A percentile compares a stretch with the other conserved stretches of the same genome.
phyloP scores from a whole-genome alignment of 495 filamentous ascomycete genomes.

The Penicillium odoratum region DNA sequence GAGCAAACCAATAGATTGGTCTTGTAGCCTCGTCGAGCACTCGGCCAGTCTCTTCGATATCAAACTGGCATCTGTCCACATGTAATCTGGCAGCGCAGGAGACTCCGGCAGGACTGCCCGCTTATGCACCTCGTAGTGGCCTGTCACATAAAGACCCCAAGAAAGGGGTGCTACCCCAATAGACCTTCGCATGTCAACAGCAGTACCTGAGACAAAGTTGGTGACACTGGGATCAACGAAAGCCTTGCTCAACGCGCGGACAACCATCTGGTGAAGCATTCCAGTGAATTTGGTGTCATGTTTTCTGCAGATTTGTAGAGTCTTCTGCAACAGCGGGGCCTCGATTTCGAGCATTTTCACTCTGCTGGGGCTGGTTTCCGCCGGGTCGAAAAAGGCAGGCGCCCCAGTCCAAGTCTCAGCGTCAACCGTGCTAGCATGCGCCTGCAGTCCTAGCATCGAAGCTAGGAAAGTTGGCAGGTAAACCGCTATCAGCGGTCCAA shows the following conservation, averaged over 20 bases:
- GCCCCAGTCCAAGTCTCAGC: conserved; percentile 25
- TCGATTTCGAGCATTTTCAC: conserved; percentile 23
- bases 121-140: conserved; percentile 15
- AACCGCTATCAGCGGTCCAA: conserved; percentile 17
- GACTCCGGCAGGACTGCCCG: neutral
- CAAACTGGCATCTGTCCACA: conserved; percentile 20
- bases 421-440: conserved; percentile 20
- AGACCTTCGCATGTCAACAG: conserved; percentile 27
- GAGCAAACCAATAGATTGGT: conserved; percentile 28
- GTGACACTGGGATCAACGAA: conserved; percentile 14
- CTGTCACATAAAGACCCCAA: conserved; percentile 25
- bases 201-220: conserved; percentile 25
- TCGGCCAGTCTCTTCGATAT: conserved; percentile 24
- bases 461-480: conserved; percentile 17
- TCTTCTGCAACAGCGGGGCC: conserved; percentile 15
- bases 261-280: conserved; percentile 22
- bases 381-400: conserved; percentile 20
- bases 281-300: conserved; percentile 26
- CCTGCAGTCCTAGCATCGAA: conserved; percentile 19
- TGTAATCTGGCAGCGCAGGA: conserved; percentile 16
- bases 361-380: conserved; percentile 2
- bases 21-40: conserved; percentile 19
- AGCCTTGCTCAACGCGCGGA: conserved; percentile 23
- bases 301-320: conserved; percentile 12
- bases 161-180: conserved; percentile 15